These are phyloP conservation scores for Pulveroboletus sp. DNA, from an alignment of 768 basidiomycete genomes.

Conservation along the genomic window DNA sequence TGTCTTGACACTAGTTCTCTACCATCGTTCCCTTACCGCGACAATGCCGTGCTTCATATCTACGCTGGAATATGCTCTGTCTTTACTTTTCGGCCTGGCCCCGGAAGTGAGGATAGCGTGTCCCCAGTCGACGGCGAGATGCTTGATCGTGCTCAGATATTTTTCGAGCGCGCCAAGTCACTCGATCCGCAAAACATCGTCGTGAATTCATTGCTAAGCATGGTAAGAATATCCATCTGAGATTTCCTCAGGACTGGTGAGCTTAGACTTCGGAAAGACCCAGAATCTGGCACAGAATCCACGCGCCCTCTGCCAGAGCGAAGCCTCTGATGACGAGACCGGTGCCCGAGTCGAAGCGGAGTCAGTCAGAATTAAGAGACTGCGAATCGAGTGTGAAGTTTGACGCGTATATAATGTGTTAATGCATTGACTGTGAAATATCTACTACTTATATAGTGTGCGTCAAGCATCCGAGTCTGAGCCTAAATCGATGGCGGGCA, in stretches of 20 bases:
- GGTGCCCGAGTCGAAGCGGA: constrained; percentile 1
- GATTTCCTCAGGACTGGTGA: neutral
- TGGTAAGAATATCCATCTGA: constrained; percentile 35
- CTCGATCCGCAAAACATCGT: constrained; percentile 58
- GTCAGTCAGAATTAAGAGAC: constrained; percentile 9
- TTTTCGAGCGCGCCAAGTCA: constrained; percentile 58
- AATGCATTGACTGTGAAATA: no score
- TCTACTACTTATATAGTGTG: neutral
- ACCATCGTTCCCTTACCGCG: constrained; percentile 83
- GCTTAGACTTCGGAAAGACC: constrained; percentile 8
- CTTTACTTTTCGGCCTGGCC: constrained; percentile 47
- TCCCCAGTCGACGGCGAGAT: constrained; percentile 39
- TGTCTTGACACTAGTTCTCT: constrained; percentile 58
- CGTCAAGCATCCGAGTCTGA: constrained; percentile 64
- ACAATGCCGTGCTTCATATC: constrained; percentile 72
- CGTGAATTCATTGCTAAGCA: constrained; percentile 48
- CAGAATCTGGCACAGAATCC: constrained; percentile 24
- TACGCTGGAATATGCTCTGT: constrained; percentile 79
- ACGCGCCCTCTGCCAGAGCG: constrained; percentile 2
- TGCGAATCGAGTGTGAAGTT: constrained; percentile 11
- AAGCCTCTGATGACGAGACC: constrained; percentile 38
- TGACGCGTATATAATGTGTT: neutral
- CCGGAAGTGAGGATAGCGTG: constrained; percentile 1
- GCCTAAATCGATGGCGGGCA: constrained; percentile 73
- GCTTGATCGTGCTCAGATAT: constrained; percentile 47